Percentiles rank a stretch among this genome's conserved stretches.
These are phyloP conservation scores for Globisporangium viniferum DNA, from an alignment of 352 stramenopile species.

Conservation along the genomic window DNA sequence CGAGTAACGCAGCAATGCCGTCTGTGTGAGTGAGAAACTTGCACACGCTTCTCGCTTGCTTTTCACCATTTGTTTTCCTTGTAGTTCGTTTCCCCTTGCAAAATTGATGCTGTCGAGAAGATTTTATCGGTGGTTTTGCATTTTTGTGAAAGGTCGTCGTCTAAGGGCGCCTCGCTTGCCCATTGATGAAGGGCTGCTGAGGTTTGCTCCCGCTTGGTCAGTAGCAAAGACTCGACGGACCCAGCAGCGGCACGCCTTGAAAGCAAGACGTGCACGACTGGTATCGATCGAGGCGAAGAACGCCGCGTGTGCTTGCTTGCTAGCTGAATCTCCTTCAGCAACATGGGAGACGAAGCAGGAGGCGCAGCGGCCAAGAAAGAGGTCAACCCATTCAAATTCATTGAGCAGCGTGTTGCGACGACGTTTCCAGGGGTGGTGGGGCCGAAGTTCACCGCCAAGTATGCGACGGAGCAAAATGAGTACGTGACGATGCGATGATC, in stretches of 20 bases:
- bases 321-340: constrained; percentile 7
- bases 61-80: neutral
- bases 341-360: constrained; percentile 52
- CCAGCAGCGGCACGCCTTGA: neutral
- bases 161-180: neutral
- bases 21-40: neutral
- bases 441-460: constrained; percentile 80
- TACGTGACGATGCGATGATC: constrained; percentile 22
- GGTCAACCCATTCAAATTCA: constrained; percentile 74
- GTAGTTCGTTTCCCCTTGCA: neutral
- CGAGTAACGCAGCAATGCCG: neutral
- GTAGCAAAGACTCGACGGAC: constrained; percentile 7
- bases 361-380: constrained; percentile 51
- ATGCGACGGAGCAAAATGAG: constrained; percentile 80
- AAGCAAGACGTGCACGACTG: neutral
- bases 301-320: constrained; percentile 3
- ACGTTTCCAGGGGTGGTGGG: constrained; percentile 55
- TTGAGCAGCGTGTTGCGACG: constrained; percentile 76
- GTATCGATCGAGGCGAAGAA: neutral
- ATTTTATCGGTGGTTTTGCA: constrained; percentile 2
- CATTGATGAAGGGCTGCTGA: constrained; percentile 4
- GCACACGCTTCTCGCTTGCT: neutral
- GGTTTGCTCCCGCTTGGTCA: neutral
- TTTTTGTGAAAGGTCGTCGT: constrained; percentile 4
- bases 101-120: neutral